phyloP scores from a whole-genome alignment of 495 filamentous ascomycete species.

The Podospora tetraspora region DNA sequence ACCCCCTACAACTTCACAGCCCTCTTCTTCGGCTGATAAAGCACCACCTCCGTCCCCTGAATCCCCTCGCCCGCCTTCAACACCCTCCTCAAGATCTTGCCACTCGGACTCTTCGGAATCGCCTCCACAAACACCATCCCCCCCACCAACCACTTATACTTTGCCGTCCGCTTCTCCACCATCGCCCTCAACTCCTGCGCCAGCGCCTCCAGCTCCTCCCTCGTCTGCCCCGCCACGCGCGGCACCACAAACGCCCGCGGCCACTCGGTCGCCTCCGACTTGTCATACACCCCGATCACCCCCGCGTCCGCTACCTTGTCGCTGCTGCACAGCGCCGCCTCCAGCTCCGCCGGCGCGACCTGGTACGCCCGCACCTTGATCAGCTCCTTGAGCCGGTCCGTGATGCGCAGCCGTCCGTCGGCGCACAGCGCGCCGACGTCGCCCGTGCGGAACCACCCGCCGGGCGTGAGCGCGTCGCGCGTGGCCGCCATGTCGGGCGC shows the following conservation, averaged over 20 bases:
- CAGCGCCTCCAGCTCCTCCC: slow-evolving; percentile 51
- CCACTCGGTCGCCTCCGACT: slow-evolving; percentile 46
- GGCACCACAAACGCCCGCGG: slow-evolving; percentile 27
- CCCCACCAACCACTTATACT: slow-evolving; percentile 62
- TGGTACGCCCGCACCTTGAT: slow-evolving; percentile 71
- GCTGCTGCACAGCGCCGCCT: slow-evolving; percentile 55
- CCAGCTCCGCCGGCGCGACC: slow-evolving; percentile 66
- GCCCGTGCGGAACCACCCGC: slow-evolving; percentile 61
- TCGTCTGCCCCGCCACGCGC: slow-evolving; percentile 46
- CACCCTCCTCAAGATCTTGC: slow-evolving; percentile 60
- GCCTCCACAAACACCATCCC: slow-evolving; percentile 57
- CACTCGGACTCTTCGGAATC: slow-evolving; percentile 63
- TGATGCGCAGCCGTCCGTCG: slow-evolving; percentile 62
- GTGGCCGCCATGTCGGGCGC: slow-evolving; percentile 43
- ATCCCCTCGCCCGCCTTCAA: slow-evolving; percentile 32
- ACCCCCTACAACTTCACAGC: slow-evolving; percentile 20
- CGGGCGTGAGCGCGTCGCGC: slow-evolving; percentile 52
- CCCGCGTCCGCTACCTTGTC: slow-evolving; percentile 57
- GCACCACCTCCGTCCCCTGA: slow-evolving; percentile 20
- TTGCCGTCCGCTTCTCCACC: slow-evolving; percentile 56
- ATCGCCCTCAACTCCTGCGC: slow-evolving; percentile 33
- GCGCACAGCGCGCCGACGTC: slow-evolving; percentile 57
- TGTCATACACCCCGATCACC: slow-evolving; percentile 60
- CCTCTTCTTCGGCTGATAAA: slow-evolving; percentile 29
- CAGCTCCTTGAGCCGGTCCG: slow-evolving; percentile 72